phyloP scores from a whole-genome alignment of 2,329 filamentous ascomycete species.

The Myrmaecium sp. region DNA sequence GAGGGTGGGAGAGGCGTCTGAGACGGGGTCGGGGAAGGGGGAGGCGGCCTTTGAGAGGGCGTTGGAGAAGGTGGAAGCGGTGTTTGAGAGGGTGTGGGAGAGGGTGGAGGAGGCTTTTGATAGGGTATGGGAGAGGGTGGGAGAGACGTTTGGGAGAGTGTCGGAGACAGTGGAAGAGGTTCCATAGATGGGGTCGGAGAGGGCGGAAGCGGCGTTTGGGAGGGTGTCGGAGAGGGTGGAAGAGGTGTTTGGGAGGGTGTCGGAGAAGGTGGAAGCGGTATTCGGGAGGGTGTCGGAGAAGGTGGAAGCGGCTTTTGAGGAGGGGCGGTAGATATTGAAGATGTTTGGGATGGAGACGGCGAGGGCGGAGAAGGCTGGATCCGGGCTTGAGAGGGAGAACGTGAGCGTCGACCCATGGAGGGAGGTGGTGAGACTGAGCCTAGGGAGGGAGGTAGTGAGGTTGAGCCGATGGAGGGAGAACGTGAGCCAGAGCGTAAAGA shows the following conservation, averaged over 20 bases:
- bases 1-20: too few species aligned
- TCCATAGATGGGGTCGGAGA: conserved; percentile 1
- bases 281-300: conserved; percentile 1
- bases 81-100: conserved; percentile 1
- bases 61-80: conserved; percentile 3
- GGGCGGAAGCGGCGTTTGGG: conserved; percentile 3
- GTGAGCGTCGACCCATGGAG: too few species aligned
- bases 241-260: background rate
- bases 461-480: too few species aligned
- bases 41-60: background rate
- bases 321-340: background rate
- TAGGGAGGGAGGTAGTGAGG: too few species aligned
- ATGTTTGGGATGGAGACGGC: conserved; percentile 1
- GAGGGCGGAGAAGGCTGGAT: background rate
- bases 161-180: background rate
- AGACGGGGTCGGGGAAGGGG: background rate
- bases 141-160: background rate
- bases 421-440: too few species aligned
- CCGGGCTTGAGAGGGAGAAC: too few species aligned
- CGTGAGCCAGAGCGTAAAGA: too few species aligned
- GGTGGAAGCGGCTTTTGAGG: conserved; percentile 1
- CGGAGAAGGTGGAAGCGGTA: background rate
- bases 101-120: background rate
- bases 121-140: background rate
- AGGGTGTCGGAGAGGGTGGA: conserved; percentile 2